Evolutionary conservation across 768 basidiomycete species (phyloP), one percentile per base, ranked within the genome.

Genomic region (Panellus pusillus): DNA sequence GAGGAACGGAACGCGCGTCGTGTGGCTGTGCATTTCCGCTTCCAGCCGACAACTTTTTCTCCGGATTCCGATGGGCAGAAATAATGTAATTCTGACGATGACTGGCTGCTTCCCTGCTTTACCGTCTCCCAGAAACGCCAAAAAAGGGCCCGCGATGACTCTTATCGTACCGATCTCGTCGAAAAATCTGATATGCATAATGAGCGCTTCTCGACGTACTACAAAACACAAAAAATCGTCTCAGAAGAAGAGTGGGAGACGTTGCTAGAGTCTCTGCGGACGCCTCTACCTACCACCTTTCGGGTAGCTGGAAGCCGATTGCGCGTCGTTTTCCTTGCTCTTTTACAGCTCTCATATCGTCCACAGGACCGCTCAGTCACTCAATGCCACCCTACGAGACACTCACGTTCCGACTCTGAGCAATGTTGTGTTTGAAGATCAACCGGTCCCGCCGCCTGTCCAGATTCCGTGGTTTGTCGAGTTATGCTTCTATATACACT

Each of bases 201-300:
- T 61, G 82, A 81, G 40, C 82, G 82, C 6, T 81, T 90, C 57
- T 75, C 74, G 45, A 70, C 72, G 7, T 91, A 91, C 67, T 91
- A 91, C 71, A 77, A 79, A 64, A 79, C 83, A 0, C 95, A 97
- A 68, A 76, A 80, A 13, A 83, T 96, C 41, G 71, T 97, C 4
- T 73, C 83, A 1, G 83, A 86, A 0, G 80, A 82, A 2, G 91
- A 98, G 67, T 98, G 93, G 91, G 78, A 84, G 0, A 44, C 59
- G 1, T 89, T 98, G 54, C 70, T 93, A 59, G 77, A 81, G 6
- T 68, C 80, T 1, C 67, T 96, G 52, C 79, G 81, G 39, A 74
- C 74, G 24, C 89, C 91, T 35, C 74, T 98, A 37, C 97, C 97
- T 4, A 96, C 93, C 0, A 97, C 95, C 0, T 99, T 99, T 69